Percentiles rank a stretch among this genome's conserved stretches.
Evolutionary conservation across 768 basidiomycete genomes (phyloP).

Genomic region (Sporobolomyces phaffii): DNA sequence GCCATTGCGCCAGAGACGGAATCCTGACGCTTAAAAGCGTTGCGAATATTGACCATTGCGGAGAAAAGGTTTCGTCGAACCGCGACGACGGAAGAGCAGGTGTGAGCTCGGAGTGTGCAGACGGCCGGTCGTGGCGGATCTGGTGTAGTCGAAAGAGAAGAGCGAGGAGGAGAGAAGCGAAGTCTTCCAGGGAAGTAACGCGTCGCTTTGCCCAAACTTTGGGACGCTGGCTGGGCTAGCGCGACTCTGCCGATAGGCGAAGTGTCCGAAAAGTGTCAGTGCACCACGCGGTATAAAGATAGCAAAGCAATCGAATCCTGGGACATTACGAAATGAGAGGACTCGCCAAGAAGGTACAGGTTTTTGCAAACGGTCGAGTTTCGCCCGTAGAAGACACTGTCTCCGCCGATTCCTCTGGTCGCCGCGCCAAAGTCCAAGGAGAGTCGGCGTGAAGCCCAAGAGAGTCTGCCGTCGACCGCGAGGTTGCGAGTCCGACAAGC

Average conservation of each 20-base stretch:
- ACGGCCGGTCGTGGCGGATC: too few species aligned
- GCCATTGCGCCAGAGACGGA: constrained; percentile 6
- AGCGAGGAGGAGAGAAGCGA: neutral
- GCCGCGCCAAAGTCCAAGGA: too few species aligned
- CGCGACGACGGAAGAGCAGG: too few species aligned
- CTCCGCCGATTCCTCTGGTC: too few species aligned
- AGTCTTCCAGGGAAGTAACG: too few species aligned
- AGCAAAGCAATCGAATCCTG: neutral
- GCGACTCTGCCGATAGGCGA: neutral
- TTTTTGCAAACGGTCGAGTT: neutral
- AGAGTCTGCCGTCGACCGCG: neutral
- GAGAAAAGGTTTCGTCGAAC: neutral
- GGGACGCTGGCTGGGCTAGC: neutral
- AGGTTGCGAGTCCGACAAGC: neutral
- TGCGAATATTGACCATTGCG: constrained; percentile 24
- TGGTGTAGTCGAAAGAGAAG: too few species aligned
- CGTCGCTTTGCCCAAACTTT: too few species aligned
- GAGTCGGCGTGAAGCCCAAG: neutral
- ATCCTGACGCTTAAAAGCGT: constrained; percentile 32
- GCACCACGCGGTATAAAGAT: constrained; percentile 3
- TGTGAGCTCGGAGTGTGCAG: too few species aligned
- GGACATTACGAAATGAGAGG: neutral
- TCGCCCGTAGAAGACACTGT: too few species aligned
- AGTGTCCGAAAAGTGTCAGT: neutral
- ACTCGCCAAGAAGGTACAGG: neutral